Evolutionary conservation across 192 early-diverging fungal species (phyloP).

Genomic region (Neocallimastix lanati): DNA sequence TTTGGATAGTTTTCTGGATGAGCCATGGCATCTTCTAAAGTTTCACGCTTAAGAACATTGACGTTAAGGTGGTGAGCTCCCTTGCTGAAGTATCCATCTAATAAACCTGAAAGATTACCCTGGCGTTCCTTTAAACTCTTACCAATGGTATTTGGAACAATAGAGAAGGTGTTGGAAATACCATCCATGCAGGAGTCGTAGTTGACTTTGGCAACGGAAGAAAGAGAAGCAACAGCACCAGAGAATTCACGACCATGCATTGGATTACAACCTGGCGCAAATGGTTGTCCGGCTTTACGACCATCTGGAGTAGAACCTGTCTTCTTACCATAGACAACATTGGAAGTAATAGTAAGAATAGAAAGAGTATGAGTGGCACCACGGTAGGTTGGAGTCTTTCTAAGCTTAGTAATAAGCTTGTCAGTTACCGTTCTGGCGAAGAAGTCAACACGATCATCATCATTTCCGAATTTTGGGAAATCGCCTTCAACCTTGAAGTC

Average conservation of each 20-base stretch:
- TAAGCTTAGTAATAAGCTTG: constrained; percentile 4
- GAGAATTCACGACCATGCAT: constrained; percentile 8
- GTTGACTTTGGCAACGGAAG: constrained; percentile 8
- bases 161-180: constrained; percentile 8
- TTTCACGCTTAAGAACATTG: constrained; percentile 6
- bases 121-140: background rate
- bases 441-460: constrained; percentile 6
- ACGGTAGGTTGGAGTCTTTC: constrained; percentile 7
- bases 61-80: constrained; percentile 7
- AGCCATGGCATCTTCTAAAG: constrained; percentile 6
- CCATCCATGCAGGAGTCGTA: constrained; percentile 6
- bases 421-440: constrained; percentile 5
- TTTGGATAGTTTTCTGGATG: constrained; percentile 9
- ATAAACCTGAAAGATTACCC: background rate
- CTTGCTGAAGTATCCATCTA: constrained; percentile 7
- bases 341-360: constrained; percentile 5
- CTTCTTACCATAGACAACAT: constrained; percentile 8
- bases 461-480: constrained; percentile 8
- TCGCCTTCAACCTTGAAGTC: constrained; percentile 6
- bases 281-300: constrained; percentile 5
- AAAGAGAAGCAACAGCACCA: constrained; percentile 4
- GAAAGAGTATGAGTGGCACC: constrained; percentile 7
- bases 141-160: constrained; percentile 4
- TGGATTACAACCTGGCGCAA: constrained; percentile 5
- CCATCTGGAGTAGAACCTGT: constrained; percentile 8